Base-by-base conservation (phyloP, 345 rosid genomes). In the Corchorus capsularis region DNA sequence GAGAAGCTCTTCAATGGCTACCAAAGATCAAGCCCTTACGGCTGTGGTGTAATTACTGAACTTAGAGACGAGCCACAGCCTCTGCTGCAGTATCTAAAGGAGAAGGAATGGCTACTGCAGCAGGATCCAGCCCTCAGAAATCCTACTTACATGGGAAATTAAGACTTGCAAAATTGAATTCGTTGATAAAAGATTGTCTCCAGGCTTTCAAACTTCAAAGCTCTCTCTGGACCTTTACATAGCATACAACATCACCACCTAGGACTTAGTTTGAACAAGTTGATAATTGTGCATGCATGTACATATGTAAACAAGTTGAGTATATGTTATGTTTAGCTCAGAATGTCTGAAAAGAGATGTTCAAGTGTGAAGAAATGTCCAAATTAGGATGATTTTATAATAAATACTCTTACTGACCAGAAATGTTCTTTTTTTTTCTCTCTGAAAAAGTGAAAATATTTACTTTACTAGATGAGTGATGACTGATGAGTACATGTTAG, bases 41-140 rank as follows among this genome's bases (percentile, higher is more conserved):
- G 86, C 20, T 89, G 88, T 34, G 87, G 88, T 2, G 73, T 77
- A 5, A 71, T 63, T 72, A 80, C 73, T 4, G 81, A 82, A 39
- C 37, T 67, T 0, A 85, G 82, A 71, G 83, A 86, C 8, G 89
- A 91, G 77, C 93, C 94, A 1, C 84, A 84, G 82, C 90, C 92
- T 35, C 91, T 91, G 82, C 67, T 94, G 83, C 87, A 86, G 73
- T 90, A 82, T 78, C 92, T 93, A 19, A 93, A 92, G 77, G 93
- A 91, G 80, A 91, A 83, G 81, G 97, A 91, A 75, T 86, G 95
- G 92, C 75, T 85, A 35, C 84, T 83, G 47, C 91, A 89, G 84
- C 83, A 84, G 79, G 87, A 86, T 85, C 88, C 90, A 75, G 82
- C 84, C 53, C 66, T 83, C 81, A 83, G 85, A 80, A 89, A 87